A percentile compares a stretch with the other conserved stretches of the same genome.
These are phyloP conservation scores for Nitzschia putrida DNA, from an alignment of 108 stramenopile species.

Conservation along the genomic window DNA sequence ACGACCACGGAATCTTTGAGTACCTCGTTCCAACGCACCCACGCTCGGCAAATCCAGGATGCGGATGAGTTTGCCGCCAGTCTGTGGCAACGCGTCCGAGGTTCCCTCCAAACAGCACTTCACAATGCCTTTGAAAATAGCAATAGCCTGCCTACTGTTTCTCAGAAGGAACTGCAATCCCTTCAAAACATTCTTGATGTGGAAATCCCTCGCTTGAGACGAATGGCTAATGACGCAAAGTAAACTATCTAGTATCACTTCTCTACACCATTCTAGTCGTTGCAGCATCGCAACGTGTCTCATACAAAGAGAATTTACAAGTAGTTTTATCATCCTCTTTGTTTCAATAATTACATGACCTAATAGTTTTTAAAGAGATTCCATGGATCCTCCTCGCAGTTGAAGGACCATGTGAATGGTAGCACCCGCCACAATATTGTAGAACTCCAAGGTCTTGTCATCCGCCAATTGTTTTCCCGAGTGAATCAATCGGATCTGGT, in stretches of 20 bases:
- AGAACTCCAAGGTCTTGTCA: conserved; percentile 89
- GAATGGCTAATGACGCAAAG: conserved; percentile 50
- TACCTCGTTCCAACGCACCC: conserved; percentile 73
- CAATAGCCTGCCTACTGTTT: conserved; percentile 44
- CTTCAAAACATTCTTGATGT: conserved; percentile 80
- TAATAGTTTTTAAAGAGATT: not conserved
- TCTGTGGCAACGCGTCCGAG: conserved; percentile 85
- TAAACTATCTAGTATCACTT: not conserved
- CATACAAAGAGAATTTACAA: not conserved
- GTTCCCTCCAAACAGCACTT: conserved; percentile 62
- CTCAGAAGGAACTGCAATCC: conserved; percentile 52
- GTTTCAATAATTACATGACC: not conserved
- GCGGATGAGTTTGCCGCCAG: conserved; percentile 87
- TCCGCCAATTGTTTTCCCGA: conserved; percentile 96
- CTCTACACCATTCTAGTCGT: no score
- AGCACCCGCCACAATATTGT: conserved; percentile 95
- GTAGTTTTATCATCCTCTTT: not conserved
- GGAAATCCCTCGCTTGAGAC: conserved; percentile 82
- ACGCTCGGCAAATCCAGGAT: conserved; percentile 80
- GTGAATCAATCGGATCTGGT: conserved; percentile 98
- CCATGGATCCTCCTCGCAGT: conserved; percentile 96
- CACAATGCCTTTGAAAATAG: conserved; percentile 51
- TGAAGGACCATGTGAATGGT: conserved; percentile 99
- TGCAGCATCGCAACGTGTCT: not conserved
- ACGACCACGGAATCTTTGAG: conserved; percentile 60